Evolutionary conservation across 169 alveolate genomes (phyloP).

Genomic region (Plasmodium coatneyi): DNA sequence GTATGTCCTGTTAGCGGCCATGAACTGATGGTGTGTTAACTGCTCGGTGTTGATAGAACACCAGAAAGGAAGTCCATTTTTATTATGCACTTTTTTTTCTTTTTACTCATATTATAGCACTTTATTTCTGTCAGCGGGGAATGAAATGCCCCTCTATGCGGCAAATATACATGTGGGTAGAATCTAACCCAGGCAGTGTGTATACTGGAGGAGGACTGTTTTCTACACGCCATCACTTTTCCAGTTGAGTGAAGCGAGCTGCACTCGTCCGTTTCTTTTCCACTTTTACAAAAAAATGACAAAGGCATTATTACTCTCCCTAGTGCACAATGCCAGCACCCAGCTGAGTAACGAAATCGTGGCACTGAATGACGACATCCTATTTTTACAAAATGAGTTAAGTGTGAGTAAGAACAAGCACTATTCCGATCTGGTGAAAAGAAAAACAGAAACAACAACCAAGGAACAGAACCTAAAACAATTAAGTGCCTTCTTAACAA

Average conservation of each 20-base stretch:
- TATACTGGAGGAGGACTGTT: background rate
- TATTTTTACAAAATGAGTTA: constrained; percentile 6
- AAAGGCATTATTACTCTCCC: constrained; percentile 20
- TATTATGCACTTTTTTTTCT: background rate
- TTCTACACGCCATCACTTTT: background rate
- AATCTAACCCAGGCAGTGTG: background rate
- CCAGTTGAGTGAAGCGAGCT: background rate
- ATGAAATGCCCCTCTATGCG: background rate
- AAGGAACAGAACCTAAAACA: constrained; percentile 18
- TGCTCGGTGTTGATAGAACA: background rate
- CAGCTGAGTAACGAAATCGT: constrained; percentile 33
- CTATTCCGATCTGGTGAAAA: background rate
- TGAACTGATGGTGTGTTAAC: background rate
- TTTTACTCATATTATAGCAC: background rate
- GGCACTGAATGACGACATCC: constrained; percentile 38
- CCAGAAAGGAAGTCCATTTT: background rate
- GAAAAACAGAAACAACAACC: background rate
- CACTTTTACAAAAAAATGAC: constrained; percentile 14
- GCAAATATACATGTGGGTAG: background rate
- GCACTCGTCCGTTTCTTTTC: background rate
- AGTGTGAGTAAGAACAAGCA: background rate
- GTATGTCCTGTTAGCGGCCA: background rate
- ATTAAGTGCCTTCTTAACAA: constrained; percentile 27
- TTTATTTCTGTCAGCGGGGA: background rate
- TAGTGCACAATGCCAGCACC: constrained; percentile 47